Base-by-base conservation (phyloP, 176 grass and related monocot species). In the Dendrocalamus sinicus region DNA sequence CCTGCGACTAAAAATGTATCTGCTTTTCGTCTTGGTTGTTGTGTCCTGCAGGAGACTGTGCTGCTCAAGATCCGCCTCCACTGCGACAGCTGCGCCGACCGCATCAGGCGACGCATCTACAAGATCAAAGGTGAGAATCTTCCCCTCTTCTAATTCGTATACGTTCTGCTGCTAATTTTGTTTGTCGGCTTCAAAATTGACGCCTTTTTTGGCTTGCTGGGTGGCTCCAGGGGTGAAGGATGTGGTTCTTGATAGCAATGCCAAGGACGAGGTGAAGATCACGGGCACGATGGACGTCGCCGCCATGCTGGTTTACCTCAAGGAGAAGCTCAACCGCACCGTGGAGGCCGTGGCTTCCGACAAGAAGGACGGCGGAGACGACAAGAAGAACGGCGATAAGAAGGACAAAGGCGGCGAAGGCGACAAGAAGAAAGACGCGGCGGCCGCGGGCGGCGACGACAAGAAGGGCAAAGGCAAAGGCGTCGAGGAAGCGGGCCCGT, bases 61-160 rank as follows among this genome's bases (percentile, higher is more conserved):
- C 20, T 92, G 74, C 94, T 99, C 67, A 91, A 81, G 89, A 96
- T 99, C 52, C 90, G 86, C 11, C 94, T 99, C 26, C 97, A 99
- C 86, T 96, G 97, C 84, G 94, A 96, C 30, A 89, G 92, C 75
- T 99, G 97, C 88, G 86, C 94, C 14, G 81, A 91, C 41, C 87
- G 90, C 76, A 99, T 99, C 81, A 57, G 82, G 30, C 85, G 84
- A 57, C 85, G 81, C 23, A 94, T 96, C 12, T 84, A 73, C 86
- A 99, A 96, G 83, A 83, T 99, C 75, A 94, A 92, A 92, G 97
- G 96, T 95, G 83, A 80, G 30, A 10, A 46, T 3, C 0, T 3
- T 0, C 11, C 12, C 13, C 10, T 23, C 0, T 3, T 67, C 23
- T 7, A 41, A 15, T 71, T 9, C 2, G 2, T 10, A 20, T 6